Conservation (phyloP, 2,329 filamentous ascomycete species). For the Emmonsia crescens region DNA sequence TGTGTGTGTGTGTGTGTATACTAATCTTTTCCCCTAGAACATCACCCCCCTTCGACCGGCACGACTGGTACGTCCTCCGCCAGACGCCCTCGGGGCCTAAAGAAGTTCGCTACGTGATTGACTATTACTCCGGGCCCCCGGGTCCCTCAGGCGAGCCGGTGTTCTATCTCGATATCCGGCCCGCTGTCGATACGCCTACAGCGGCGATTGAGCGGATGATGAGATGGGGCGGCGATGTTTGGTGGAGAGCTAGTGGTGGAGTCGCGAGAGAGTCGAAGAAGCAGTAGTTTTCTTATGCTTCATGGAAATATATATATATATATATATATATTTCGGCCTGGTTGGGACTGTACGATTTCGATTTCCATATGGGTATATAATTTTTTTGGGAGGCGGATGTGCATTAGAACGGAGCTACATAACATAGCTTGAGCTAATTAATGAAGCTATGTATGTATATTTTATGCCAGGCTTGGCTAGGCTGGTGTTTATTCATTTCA, state of each 20-base stretch:
- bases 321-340: not conserved
- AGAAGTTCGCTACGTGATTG: constrained; percentile 88
- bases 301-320: not conserved
- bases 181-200: constrained; percentile 70
- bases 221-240: constrained; percentile 84
- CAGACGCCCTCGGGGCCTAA: constrained; percentile 54
- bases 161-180: constrained; percentile 89
- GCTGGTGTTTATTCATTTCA: no score
- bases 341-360: not conserved
- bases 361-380: not conserved
- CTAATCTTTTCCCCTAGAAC: no score
- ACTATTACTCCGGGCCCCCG: constrained; percentile 80
- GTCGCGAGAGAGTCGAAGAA: constrained; percentile 39
- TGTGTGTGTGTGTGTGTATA: no score
- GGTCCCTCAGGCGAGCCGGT: constrained; percentile 83
- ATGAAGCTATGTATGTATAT: no score
- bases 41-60: constrained; percentile 84
- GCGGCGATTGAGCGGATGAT: constrained; percentile 72
- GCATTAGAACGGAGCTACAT: no score
- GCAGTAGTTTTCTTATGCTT: not conserved
- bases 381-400: not conserved
- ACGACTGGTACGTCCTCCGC: constrained; percentile 90
- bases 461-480: not conserved
- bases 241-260: constrained; percentile 79
- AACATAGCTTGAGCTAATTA: no score